phyloP scores from a whole-genome alignment of 2,329 filamentous ascomycete genomes.

The Trichophyton benhamiae region DNA sequence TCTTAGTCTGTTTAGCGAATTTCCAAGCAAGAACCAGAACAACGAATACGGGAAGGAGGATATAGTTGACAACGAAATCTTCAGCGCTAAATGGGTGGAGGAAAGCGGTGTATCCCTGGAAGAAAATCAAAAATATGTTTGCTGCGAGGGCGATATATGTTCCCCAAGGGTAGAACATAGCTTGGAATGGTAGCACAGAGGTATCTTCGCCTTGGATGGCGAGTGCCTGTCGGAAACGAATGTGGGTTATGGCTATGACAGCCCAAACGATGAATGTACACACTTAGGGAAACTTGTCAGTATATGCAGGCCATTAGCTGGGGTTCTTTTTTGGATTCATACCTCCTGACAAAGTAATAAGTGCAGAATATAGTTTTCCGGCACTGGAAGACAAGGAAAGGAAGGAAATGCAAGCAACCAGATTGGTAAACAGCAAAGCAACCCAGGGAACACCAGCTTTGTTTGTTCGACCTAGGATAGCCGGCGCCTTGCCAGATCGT shows the following conservation, averaged over 20 bases:
- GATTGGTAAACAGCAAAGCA: constrained; percentile 57
- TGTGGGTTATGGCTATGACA: constrained; percentile 31
- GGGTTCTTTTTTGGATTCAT: neutral
- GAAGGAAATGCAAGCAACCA: constrained; percentile 44
- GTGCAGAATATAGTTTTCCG: constrained; percentile 21
- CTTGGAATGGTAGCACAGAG: constrained; percentile 37
- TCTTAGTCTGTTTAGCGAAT: constrained; percentile 27
- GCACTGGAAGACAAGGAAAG: constrained; percentile 22
- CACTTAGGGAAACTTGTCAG: constrained; percentile 14
- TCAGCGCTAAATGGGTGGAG: constrained; percentile 39
- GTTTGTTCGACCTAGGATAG: constrained; percentile 56
- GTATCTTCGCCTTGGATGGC: constrained; percentile 26
- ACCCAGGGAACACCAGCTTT: constrained; percentile 48
- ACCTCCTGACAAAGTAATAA: constrained; percentile 27
- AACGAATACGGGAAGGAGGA: constrained; percentile 41
- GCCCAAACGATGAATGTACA: constrained; percentile 32
- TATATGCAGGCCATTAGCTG: neutral
- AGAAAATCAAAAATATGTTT: constrained; percentile 40
- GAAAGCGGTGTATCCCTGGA: constrained; percentile 43
- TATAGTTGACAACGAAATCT: constrained; percentile 44
- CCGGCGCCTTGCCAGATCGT: constrained; percentile 57
- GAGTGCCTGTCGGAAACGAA: constrained; percentile 31
- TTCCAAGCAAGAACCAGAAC: constrained; percentile 39
- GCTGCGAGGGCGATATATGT: constrained; percentile 37
- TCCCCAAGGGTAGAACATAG: constrained; percentile 40